Evolutionary conservation across 805 yeast genomes (phyloP).

Genomic region (Metschnikowia similis): DNA sequence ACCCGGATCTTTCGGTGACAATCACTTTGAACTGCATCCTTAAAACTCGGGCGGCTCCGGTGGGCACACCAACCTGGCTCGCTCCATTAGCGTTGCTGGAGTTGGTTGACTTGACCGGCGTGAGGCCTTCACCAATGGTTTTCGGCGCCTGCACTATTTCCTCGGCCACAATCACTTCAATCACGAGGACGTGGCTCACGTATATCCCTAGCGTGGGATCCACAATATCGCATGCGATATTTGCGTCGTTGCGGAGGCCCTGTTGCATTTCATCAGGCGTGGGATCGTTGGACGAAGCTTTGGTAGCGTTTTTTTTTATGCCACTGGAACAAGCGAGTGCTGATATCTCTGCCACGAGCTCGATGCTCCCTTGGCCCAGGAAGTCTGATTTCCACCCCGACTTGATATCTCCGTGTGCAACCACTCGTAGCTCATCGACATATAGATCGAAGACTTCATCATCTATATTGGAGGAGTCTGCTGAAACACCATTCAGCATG

Average conservation of each 20-base stretch:
- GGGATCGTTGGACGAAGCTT: slow-evolving; percentile 38
- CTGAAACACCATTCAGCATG: background rate
- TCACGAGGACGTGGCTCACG: slow-evolving; percentile 70
- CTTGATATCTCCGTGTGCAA: slow-evolving; percentile 77
- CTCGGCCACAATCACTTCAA: slow-evolving; percentile 93
- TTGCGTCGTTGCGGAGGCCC: slow-evolving; percentile 38
- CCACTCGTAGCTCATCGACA: slow-evolving; percentile 68
- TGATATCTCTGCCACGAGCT: slow-evolving; percentile 67
- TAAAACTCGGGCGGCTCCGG: slow-evolving; percentile 92
- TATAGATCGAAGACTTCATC: slow-evolving; percentile 31
- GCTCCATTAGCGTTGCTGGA: slow-evolving; percentile 12
- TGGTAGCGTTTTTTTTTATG: slow-evolving; percentile 37
- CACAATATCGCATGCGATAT: slow-evolving; percentile 72
- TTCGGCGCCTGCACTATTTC: slow-evolving; percentile 45
- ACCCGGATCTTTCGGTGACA: slow-evolving; percentile 85
- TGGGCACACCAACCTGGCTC: slow-evolving; percentile 58
- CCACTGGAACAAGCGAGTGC: slow-evolving; percentile 58
- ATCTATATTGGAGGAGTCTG: background rate
- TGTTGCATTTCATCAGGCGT: slow-evolving; percentile 22
- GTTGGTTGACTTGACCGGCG: slow-evolving; percentile 23
- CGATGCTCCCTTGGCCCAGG: slow-evolving; percentile 71
- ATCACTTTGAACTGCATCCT: slow-evolving; percentile 89
- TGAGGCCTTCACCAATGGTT: slow-evolving; percentile 13
- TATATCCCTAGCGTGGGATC: slow-evolving; percentile 77
- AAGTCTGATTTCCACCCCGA: slow-evolving; percentile 96